A percentile compares a stretch with the other conserved stretches of the same genome.
Evolutionary conservation across 352 stramenopile species (phyloP).

Genomic region (Peronosclerospora sorghi): DNA sequence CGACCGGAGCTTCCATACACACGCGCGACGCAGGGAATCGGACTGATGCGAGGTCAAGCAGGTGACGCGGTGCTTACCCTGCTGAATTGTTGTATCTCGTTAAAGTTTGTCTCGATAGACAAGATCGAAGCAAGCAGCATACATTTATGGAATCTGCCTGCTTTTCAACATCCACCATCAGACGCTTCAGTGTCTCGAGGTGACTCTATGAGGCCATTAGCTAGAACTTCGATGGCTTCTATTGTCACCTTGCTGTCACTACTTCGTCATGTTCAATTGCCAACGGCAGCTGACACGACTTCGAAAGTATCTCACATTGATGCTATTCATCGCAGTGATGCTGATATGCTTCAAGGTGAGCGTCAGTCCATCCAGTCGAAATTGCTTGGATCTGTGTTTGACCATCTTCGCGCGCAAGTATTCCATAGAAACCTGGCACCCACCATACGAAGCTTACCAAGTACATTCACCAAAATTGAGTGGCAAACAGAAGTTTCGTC

Average conservation of each 20-base stretch:
- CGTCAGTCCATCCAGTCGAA: conserved; percentile 14
- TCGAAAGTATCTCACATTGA: background rate
- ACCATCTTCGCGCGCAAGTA: conserved; percentile 24
- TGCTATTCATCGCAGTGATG: background rate
- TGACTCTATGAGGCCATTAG: conserved; percentile 18
- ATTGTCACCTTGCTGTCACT: conserved; percentile 21
- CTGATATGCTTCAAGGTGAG: conserved; percentile 7
- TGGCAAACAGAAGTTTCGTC: conserved; percentile 26
- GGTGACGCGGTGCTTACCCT: conserved; percentile 42
- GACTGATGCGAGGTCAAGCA: conserved; percentile 27
- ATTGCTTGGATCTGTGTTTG: conserved; percentile 27
- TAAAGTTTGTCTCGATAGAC: conserved; percentile 25
- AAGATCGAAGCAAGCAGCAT: conserved; percentile 21
- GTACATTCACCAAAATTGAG: conserved; percentile 21
- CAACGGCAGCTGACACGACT: background rate
- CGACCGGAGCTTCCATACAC: conserved; percentile 43
- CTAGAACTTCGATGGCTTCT: conserved; percentile 25
- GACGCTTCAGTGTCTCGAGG: conserved; percentile 14
- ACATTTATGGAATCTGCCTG: conserved; percentile 35
- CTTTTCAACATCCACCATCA: conserved; percentile 22
- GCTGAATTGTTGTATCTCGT: conserved; percentile 35
- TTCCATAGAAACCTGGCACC: conserved; percentile 9
- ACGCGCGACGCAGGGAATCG: conserved; percentile 32
- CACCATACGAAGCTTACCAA: conserved; percentile 4
- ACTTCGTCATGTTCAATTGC: conserved; percentile 21